These are phyloP conservation scores for Boletus barrowsii DNA, from an alignment of 768 basidiomycete genomes.

Conservation along the genomic window DNA sequence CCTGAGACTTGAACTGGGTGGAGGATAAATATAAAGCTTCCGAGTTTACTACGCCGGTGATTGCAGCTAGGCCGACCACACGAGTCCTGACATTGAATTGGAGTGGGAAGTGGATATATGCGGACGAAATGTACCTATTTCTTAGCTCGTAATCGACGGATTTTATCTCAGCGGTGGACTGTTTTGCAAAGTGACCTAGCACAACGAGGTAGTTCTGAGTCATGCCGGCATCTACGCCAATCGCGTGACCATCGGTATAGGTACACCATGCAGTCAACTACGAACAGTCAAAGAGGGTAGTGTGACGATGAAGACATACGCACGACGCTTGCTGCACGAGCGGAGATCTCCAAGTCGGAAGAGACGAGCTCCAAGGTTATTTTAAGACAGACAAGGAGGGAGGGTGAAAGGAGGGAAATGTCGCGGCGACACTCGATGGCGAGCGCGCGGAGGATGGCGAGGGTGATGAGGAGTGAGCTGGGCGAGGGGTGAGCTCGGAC, in stretches of 20 bases:
- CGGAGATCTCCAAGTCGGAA: constrained; percentile 70
- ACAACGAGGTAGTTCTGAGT: constrained; percentile 69
- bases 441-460: constrained; percentile 77
- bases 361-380: constrained; percentile 51
- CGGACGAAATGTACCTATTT: constrained; percentile 55
- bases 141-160: constrained; percentile 63
- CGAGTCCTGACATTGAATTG: constrained; percentile 53
- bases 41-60: constrained; percentile 77
- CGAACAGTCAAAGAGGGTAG: not conserved
- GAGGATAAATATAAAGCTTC: constrained; percentile 78
- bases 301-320: constrained; percentile 27
- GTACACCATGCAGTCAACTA: constrained; percentile 92
- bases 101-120: not conserved
- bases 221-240: constrained; percentile 71
- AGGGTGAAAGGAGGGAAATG: constrained; percentile 68
- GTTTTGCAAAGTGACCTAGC: constrained; percentile 59
- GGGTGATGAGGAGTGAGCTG: constrained; percentile 78
- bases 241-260: constrained; percentile 81
- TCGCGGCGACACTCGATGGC: constrained; percentile 86
- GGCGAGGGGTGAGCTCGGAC: not conserved
- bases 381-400: constrained; percentile 65
- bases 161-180: constrained; percentile 50
- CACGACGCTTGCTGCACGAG: constrained; percentile 78
- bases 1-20: constrained; percentile 69
- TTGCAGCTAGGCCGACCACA: constrained; percentile 80